These are phyloP conservation scores for Tripidium arundinaceum DNA, from an alignment of 202 grass and related monocot species.

Conservation along the genomic window DNA sequence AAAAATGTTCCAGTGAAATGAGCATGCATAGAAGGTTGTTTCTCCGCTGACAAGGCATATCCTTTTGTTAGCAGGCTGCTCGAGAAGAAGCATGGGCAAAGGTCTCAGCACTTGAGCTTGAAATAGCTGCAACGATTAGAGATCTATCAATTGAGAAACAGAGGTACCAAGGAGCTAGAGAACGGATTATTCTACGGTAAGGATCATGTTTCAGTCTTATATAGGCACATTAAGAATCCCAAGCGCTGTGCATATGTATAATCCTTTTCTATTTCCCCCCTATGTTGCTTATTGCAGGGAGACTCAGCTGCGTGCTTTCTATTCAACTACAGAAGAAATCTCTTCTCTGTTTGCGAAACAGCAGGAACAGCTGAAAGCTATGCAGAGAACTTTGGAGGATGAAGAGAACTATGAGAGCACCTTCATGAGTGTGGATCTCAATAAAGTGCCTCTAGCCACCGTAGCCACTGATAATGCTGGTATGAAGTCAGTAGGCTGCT, in stretches of 20 bases:
- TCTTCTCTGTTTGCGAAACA: conserved; percentile 84
- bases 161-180: conserved; percentile 93
- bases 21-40: conserved; percentile 19
- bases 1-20: conserved; percentile 41
- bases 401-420: conserved; percentile 86
- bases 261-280: neutral
- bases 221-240: neutral
- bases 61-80: conserved; percentile 83
- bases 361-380: conserved; percentile 96
- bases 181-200: conserved; percentile 90
- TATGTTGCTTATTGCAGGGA: conserved; percentile 56
- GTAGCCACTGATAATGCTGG: conserved; percentile 16
- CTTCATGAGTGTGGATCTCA: conserved; percentile 52
- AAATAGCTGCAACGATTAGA: conserved; percentile 86
- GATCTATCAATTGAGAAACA: conserved; percentile 91
- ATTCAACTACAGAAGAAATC: conserved; percentile 96
- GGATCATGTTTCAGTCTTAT: conserved; percentile 21
- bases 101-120: conserved; percentile 87
- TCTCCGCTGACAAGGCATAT: conserved; percentile 46
- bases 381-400: conserved; percentile 97
- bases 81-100: conserved; percentile 95
- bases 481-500: conserved; percentile 15
- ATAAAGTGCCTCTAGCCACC: conserved; percentile 34
- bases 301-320: conserved; percentile 91
- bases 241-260: conserved; percentile 17